Evolutionary conservation across 257 asterid species (phyloP).

Genomic region (Ballota nigra): DNA sequence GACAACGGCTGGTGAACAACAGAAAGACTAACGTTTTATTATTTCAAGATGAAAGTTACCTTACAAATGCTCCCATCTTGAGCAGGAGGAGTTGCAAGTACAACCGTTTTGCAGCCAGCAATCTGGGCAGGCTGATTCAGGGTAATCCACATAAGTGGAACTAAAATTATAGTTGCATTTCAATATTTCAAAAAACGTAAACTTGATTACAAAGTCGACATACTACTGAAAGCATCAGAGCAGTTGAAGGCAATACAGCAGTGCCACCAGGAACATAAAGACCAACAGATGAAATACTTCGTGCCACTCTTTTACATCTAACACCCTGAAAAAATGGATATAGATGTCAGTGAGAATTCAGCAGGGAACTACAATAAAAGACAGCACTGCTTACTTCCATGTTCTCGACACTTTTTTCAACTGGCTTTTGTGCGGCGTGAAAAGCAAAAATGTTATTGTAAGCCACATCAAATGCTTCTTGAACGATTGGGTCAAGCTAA

Average conservation of each 20-base stretch:
- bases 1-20: slow-evolving; percentile 23
- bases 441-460: slow-evolving; percentile 82
- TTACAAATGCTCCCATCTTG: slow-evolving; percentile 88
- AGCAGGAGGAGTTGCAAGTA: slow-evolving; percentile 96
- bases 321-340: slow-evolving; percentile 66
- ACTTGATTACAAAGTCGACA: slow-evolving; percentile 34
- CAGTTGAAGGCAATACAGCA: slow-evolving; percentile 98
- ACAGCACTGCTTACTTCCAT: slow-evolving; percentile 60
- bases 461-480: slow-evolving; percentile 95
- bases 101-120: slow-evolving; percentile 95
- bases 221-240: slow-evolving; percentile 98
- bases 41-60: slow-evolving; percentile 44
- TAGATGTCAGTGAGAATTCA: slow-evolving; percentile 14
- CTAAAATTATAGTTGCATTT: slow-evolving; percentile 8
- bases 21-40: not conserved
- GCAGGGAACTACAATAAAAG: slow-evolving; percentile 1
- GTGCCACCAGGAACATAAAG: slow-evolving; percentile 99
- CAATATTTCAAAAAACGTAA: not conserved
- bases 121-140: slow-evolving; percentile 92
- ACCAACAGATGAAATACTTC: slow-evolving; percentile 88
- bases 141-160: slow-evolving; percentile 23
- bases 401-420: slow-evolving; percentile 76
- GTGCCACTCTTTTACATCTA: slow-evolving; percentile 88
- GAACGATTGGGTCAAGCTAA: slow-evolving; percentile 81
- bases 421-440: slow-evolving; percentile 88